Evolutionary conservation across 768 basidiomycete genomes (phyloP).

Genomic region (Amanita thiersii): DNA sequence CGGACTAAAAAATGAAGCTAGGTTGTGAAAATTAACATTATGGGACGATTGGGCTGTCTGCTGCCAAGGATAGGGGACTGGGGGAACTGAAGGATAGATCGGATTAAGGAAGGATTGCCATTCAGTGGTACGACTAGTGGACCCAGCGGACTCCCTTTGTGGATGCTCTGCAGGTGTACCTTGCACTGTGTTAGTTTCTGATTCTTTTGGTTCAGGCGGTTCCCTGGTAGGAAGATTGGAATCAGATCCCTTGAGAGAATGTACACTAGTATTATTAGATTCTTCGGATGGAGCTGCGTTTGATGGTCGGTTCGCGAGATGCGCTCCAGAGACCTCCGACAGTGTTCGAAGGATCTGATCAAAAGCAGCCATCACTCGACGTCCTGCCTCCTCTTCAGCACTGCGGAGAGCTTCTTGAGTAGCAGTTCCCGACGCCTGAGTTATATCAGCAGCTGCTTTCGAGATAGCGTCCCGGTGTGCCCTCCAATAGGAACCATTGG

Average conservation of each 20-base stretch:
- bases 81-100: slow-evolving; percentile 4
- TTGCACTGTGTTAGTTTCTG: background rate
- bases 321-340: slow-evolving; percentile 21
- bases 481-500: slow-evolving; percentile 62
- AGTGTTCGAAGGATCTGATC: slow-evolving; percentile 50
- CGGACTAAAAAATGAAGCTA: slow-evolving; percentile 12
- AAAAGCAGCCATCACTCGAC: slow-evolving; percentile 55
- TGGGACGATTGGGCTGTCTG: slow-evolving; percentile 5
- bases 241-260: no score
- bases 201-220: background rate
- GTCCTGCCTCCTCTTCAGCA: slow-evolving; percentile 59
- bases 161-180: slow-evolving; percentile 1
- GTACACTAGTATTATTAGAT: slow-evolving; percentile 1
- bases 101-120: slow-evolving; percentile 5
- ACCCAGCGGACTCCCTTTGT: background rate
- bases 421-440: slow-evolving; percentile 35
- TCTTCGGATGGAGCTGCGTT: slow-evolving; percentile 1
- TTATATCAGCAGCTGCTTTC: slow-evolving; percentile 46
- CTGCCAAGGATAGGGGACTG: slow-evolving; percentile 10
- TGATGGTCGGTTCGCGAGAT: slow-evolving; percentile 6
- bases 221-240: background rate
- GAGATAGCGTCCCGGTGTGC: slow-evolving; percentile 52
- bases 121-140: slow-evolving; percentile 1
- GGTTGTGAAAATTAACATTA: slow-evolving; percentile 6
- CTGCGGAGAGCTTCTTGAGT: slow-evolving; percentile 35